phyloP scores from a whole-genome alignment of 805 yeast species.

The Lachancea waltii region DNA sequence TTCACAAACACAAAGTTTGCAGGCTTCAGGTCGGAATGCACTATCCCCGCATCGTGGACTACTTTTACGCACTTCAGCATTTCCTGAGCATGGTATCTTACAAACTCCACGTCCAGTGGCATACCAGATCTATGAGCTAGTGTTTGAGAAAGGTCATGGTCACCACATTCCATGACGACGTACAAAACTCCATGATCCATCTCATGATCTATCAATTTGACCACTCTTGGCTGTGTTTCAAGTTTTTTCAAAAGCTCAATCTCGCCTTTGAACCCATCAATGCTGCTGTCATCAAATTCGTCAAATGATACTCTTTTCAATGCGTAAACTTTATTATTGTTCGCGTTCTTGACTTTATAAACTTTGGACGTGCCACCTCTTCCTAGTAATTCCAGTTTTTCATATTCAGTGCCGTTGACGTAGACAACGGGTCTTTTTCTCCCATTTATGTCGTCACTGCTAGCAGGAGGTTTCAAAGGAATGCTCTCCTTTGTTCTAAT shows the following conservation, averaged over 20 bases:
- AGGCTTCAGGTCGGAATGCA: conserved; percentile 73
- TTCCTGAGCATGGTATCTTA: conserved; percentile 72
- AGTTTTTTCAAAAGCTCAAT: conserved; percentile 65
- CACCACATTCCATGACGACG: conserved; percentile 93
- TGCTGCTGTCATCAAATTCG: conserved; percentile 68
- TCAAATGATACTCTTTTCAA: conserved; percentile 75
- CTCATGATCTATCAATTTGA: conserved; percentile 68
- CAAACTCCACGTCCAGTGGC: conserved; percentile 65
- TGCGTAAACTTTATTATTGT: conserved; percentile 59
- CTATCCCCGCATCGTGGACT: conserved; percentile 82
- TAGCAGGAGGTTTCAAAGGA: conserved; percentile 7
- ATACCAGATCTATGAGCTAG: conserved; percentile 47
- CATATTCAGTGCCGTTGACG: conserved; percentile 61
- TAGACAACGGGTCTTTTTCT: conserved; percentile 19
- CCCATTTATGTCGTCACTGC: background rate
- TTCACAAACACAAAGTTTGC: conserved; percentile 72
- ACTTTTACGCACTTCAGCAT: conserved; percentile 75
- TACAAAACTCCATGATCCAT: conserved; percentile 55
- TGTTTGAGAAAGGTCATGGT: conserved; percentile 80
- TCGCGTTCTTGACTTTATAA: conserved; percentile 57
- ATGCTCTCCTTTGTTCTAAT: conserved; percentile 4
- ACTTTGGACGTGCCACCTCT: conserved; percentile 92
- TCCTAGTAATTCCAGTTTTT: conserved; percentile 71
- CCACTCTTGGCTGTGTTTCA: conserved; percentile 62
- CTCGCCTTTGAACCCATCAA: conserved; percentile 83